A percentile compares a stretch with the other conserved stretches of the same genome.
phyloP scores from a whole-genome alignment of 345 rosid genomes.

The Nasturtium officinale region DNA sequence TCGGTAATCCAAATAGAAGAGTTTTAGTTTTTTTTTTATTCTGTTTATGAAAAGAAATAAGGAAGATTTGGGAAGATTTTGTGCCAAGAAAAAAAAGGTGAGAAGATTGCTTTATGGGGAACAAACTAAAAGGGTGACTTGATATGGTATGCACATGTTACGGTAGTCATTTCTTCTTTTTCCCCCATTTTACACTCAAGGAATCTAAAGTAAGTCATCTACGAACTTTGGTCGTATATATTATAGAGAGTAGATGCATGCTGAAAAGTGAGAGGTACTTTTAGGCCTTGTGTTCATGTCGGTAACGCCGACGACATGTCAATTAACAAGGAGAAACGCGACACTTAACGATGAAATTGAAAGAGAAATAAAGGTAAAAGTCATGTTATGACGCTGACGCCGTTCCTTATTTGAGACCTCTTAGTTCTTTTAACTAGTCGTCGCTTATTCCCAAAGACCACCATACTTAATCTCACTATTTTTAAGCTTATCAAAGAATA shows the following conservation, averaged over 20 bases:
- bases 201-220: conserved; percentile 34
- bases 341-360: conserved; percentile 22
- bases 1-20: conserved; percentile 31
- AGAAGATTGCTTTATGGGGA: conserved; percentile 38
- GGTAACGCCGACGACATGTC: conserved; percentile 30
- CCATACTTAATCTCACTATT: not conserved
- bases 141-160: conserved; percentile 43
- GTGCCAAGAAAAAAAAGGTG: conserved; percentile 32
- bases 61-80: conserved; percentile 45
- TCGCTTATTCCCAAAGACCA: not conserved
- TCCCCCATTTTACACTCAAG: conserved; percentile 7
- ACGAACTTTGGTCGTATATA: conserved; percentile 30
- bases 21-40: conserved; percentile 29
- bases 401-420: conserved; percentile 1
- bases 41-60: conserved; percentile 43
- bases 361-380: not conserved
- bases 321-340: conserved; percentile 3
- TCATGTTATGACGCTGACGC: not conserved
- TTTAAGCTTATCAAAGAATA: not conserved
- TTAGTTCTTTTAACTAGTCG: not conserved
- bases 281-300: conserved; percentile 31
- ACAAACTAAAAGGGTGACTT: conserved; percentile 44
- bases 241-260: conserved; percentile 39
- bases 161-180: conserved; percentile 32
- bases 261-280: conserved; percentile 34